Evolutionary conservation across 1,284 basidiomycete species (phyloP).

Genomic region (Malassezia equina): DNA sequence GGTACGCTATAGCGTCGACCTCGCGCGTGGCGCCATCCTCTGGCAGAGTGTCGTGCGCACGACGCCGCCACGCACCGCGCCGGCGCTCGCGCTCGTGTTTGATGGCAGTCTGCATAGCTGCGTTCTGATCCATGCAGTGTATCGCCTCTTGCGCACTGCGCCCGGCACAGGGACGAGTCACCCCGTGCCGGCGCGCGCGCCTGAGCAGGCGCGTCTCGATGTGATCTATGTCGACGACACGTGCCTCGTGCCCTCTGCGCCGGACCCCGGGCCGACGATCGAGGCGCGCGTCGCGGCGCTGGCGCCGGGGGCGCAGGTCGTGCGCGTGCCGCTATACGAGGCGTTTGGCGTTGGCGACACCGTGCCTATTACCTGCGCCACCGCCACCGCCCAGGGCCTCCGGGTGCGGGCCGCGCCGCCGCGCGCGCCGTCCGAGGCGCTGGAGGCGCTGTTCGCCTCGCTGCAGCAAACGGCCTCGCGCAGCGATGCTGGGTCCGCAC

Average conservation of each 20-base stretch:
- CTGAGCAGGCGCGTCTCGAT: conserved; percentile 29
- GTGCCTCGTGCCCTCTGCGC: background rate
- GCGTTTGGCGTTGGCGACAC: background rate
- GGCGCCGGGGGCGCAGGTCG: conserved; percentile 13
- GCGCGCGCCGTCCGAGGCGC: background rate
- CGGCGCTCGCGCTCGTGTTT: conserved; percentile 17
- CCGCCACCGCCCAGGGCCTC: background rate
- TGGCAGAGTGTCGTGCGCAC: conserved; percentile 22
- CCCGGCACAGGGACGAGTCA: background rate
- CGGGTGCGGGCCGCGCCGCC: background rate
- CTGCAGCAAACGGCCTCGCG: conserved; percentile 16
- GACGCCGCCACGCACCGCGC: background rate
- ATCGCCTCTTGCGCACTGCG: conserved; percentile 7
- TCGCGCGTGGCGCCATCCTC: conserved; percentile 29
- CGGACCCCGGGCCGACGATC: conserved; percentile 4
- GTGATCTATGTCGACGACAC: conserved; percentile 36
- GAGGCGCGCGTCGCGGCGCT: background rate
- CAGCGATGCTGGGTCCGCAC: conserved; percentile 24
- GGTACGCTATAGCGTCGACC: conserved; percentile 28
- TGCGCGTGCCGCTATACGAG: background rate
- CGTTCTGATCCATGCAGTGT: conserved; percentile 17
- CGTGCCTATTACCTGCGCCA: background rate
- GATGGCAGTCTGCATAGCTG: conserved; percentile 15
- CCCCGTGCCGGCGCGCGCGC: conserved; percentile 6
- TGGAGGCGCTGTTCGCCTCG: background rate